Percentiles rank a stretch among this genome's conserved stretches.
Conservation (phyloP, 2,329 filamentous ascomycete species). For the Penicillium sp. region DNA sequence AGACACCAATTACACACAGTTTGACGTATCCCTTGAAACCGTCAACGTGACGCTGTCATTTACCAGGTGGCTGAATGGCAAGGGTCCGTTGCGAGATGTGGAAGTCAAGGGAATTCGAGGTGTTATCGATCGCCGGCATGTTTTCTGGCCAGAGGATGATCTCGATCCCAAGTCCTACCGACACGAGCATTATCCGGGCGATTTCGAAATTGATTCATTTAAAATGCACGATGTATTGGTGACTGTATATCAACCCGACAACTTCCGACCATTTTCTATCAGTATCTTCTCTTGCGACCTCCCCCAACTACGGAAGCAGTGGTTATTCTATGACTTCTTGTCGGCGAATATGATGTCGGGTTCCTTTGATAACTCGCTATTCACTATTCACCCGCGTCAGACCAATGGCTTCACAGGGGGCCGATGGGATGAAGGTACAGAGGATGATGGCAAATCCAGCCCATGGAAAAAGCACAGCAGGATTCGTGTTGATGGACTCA, state of each 20-base stretch:
- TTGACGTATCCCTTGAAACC: conserved; percentile 90
- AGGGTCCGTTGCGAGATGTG: conserved; percentile 85
- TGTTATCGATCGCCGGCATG: conserved; percentile 84
- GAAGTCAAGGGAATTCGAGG: conserved; percentile 92
- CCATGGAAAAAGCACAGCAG: conserved; percentile 96
- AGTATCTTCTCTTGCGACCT: conserved; percentile 96
- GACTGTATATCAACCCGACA: conserved; percentile 84
- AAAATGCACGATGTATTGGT: conserved; percentile 92
- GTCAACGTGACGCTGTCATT: conserved; percentile 97
- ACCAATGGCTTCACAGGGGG: conserved; percentile 75
- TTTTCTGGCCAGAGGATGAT: conserved; percentile 68
- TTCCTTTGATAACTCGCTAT: conserved; percentile 91
- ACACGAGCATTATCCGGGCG: conserved; percentile 83
- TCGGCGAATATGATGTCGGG: conserved; percentile 96
- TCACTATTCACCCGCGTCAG: conserved; percentile 94
- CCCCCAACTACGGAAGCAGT: conserved; percentile 89
- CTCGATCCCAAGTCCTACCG: conserved; percentile 84
- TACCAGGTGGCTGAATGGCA: conserved; percentile 98
- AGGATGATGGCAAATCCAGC: conserved; percentile 64
- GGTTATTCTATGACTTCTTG: conserved; percentile 96
- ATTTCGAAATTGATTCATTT: conserved; percentile 97
- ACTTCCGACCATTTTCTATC: conserved; percentile 91
- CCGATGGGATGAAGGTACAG: conserved; percentile 56
- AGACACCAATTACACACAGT: conserved; percentile 96
- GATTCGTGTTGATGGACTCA: conserved; percentile 87